phyloP scores from a whole-genome alignment of 768 basidiomycete species.

The Serendipita sp. region DNA sequence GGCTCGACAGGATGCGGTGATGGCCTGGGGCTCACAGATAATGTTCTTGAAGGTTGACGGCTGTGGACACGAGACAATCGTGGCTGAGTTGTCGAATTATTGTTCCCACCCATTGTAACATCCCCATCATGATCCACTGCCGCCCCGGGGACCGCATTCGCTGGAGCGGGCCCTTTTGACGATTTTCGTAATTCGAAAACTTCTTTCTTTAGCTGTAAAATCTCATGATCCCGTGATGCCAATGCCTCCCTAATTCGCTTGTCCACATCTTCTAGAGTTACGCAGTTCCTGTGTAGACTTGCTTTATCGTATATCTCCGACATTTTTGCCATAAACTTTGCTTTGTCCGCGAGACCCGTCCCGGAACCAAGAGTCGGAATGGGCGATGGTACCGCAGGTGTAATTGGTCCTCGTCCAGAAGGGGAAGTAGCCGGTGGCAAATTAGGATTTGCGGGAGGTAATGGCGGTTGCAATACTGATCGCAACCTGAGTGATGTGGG shows the following conservation, averaged over 20 bases:
- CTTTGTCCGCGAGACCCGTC: neutral
- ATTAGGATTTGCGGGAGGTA: neutral
- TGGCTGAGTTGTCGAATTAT: neutral
- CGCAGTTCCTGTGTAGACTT: neutral
- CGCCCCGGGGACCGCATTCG: neutral
- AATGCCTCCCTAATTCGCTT: neutral
- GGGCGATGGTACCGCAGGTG: neutral
- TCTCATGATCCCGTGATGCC: neutral
- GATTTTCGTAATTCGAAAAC: neutral
- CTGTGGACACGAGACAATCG: neutral
- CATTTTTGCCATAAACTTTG: conserved; percentile 3
- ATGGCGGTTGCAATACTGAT: neutral
- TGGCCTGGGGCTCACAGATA: neutral
- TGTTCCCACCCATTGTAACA: neutral
- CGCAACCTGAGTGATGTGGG: neutral
- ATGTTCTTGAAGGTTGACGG: neutral
- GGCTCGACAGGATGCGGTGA: neutral
- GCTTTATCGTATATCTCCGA: conserved; percentile 2
- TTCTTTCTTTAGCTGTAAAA: neutral
- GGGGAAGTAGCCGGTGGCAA: neutral
- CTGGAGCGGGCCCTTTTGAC: neutral
- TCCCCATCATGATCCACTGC: neutral
- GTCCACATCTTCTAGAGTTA: neutral
- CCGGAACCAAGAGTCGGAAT: neutral
- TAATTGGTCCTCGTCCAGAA: neutral